Conservation (phyloP, 2,329 filamentous ascomycete genomes). For the Trichoderma polysporum region DNA sequence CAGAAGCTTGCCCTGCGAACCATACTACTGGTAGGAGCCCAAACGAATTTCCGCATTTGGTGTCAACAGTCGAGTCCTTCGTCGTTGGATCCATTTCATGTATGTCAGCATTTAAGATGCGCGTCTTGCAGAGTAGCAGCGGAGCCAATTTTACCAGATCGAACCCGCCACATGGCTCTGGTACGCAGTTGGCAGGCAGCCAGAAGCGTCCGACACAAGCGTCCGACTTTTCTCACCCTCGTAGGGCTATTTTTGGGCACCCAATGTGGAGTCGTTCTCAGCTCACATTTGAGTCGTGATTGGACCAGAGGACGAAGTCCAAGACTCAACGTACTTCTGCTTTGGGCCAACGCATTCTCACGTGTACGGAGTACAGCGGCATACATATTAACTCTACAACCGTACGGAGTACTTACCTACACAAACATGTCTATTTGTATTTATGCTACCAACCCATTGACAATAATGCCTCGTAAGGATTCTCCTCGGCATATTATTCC, state of each 20-base stretch:
- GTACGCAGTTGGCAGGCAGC: neutral
- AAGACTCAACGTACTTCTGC: neutral
- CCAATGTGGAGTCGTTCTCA: constrained; percentile 8
- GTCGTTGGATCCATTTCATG: neutral
- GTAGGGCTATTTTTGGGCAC: constrained; percentile 18
- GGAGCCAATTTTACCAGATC: constrained; percentile 5
- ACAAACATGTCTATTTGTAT: neutral
- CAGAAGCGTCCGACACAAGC: too few species aligned
- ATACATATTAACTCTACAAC: neutral
- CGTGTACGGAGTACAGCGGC: neutral
- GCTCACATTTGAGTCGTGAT: constrained; percentile 3
- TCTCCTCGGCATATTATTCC: neutral
- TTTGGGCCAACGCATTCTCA: neutral
- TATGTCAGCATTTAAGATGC: constrained; percentile 16
- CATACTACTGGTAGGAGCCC: too few species aligned
- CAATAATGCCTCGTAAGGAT: neutral
- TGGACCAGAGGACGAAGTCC: neutral
- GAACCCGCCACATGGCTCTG: constrained; percentile 9
- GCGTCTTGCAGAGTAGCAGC: constrained; percentile 3
- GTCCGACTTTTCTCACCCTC: too few species aligned
- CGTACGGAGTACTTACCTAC: neutral
- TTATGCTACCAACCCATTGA: neutral
- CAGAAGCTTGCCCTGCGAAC: neutral
- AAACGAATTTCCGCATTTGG: neutral
- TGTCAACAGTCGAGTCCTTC: neutral